Evolutionary conservation across 106 monocot species (phyloP).

Genomic region (Cymbidium sinense): DNA sequence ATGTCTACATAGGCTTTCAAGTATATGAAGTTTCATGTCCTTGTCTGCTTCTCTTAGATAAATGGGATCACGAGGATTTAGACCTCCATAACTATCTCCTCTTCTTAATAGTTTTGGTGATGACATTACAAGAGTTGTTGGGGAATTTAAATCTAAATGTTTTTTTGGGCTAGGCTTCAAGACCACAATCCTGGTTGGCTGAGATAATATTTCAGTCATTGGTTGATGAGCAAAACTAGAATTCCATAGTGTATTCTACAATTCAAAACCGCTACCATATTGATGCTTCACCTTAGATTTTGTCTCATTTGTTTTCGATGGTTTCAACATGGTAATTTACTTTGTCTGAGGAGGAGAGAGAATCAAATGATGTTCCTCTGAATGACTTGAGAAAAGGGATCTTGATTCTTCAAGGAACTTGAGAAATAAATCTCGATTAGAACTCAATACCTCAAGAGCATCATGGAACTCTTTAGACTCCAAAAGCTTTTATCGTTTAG

Average conservation of each 20-base stretch:
- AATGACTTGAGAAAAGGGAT: slow-evolving; percentile 18
- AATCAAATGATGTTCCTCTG: neutral
- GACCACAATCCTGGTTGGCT: no score
- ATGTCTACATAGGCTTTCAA: no score
- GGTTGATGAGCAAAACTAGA: slow-evolving; percentile 18
- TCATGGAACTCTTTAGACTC: no score
- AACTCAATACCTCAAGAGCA: slow-evolving; percentile 50
- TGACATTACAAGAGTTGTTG: neutral
- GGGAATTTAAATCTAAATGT: slow-evolving; percentile 13
- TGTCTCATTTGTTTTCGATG: slow-evolving; percentile 33
- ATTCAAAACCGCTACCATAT: no score
- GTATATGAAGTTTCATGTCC: no score
- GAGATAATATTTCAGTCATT: slow-evolving; percentile 18
- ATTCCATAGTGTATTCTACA: slow-evolving; percentile 11
- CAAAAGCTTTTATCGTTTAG: no score
- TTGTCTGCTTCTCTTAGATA: no score
- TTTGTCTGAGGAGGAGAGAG: slow-evolving; percentile 26
- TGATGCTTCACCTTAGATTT: slow-evolving; percentile 4
- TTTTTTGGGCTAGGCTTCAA: no score
- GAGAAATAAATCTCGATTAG: slow-evolving; percentile 44
- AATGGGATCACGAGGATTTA: no score
- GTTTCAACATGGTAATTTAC: slow-evolving; percentile 56
- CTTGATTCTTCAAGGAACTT: slow-evolving; percentile 45
- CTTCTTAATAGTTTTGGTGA: slow-evolving; percentile 5
- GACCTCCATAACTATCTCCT: no score